Base-by-base conservation (phyloP, 2,329 filamentous ascomycete species). In the Pseudogymnoascus sp. region DNA sequence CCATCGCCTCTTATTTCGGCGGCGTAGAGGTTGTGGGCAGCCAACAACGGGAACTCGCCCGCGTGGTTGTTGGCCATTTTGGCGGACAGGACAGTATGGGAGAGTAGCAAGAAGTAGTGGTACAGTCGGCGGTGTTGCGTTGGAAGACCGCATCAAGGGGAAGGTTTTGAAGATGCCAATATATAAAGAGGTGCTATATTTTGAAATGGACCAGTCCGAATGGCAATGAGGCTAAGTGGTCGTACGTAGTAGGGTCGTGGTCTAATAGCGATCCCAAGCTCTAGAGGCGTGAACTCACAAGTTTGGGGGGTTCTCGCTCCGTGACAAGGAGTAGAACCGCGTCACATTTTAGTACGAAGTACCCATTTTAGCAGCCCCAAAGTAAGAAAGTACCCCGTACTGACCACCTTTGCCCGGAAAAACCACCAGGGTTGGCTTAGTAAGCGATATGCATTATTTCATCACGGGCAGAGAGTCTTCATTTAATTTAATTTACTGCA, bases 1-100 rank as follows among this genome's bases (percentile, higher is more conserved):
- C 86, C 85, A 74, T 87, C 85, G 63, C 84, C 86, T 64, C 76
- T 75, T 57, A 83, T 86, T 38, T 81, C 75, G 61, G 79, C 74
- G 62, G 81, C 80, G 74, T 86, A 86, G 61, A 88, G 76, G 66
- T 81, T 81, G 67, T 81, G 74, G 63, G 76, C 76, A 59, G 77
- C 76, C 63, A 88, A 78, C 65, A 83, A 75, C 65, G 81, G 81
- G 66, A 84, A 84, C 70, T 83, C 80, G 65, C 76, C 74, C 62
- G 66, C 28, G 35, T 58, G 33, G 57, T 38, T 39, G 57, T 58
- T 58, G 37, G 57, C 57, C 57, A 58, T 58, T 37, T 37, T 54
- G 47, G 47, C 11, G 47, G 12, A 54, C 25, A 18, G 18, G 25
- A 54, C 47, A 18, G 47, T 33, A 12, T 25, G 18, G 6, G 25